A percentile compares a stretch with the other conserved stretches of the same genome.
Evolutionary conservation across 2,329 filamentous ascomycete species (phyloP).

Genomic region (Talaromyces islandicus): DNA sequence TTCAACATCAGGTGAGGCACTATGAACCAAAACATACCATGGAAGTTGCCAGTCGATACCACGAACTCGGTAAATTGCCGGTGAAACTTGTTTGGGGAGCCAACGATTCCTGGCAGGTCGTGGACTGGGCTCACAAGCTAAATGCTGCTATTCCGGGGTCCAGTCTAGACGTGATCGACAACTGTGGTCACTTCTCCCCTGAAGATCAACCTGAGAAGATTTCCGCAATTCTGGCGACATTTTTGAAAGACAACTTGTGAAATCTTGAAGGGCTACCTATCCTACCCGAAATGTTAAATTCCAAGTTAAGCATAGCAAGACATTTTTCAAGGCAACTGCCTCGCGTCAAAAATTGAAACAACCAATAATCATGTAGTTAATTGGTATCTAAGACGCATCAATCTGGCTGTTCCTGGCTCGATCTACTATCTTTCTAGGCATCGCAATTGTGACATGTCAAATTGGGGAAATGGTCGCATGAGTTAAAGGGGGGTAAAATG

Average conservation of each 20-base stretch:
- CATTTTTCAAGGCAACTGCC: not conserved
- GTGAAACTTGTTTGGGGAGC: slow-evolving; percentile 27
- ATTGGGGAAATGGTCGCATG: too few relatives aligned
- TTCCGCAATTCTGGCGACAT: not conserved
- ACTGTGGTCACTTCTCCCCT: slow-evolving; percentile 25
- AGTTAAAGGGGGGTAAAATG: too few relatives aligned
- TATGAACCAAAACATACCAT: slow-evolving; percentile 30
- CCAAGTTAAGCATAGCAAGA: not conserved
- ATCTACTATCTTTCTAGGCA: too few relatives aligned
- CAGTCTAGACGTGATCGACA: slow-evolving; percentile 19
- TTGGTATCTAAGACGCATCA: not conserved
- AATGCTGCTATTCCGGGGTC: slow-evolving; percentile 25
- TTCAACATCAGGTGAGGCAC: slow-evolving; percentile 28
- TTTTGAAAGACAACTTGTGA: not conserved
- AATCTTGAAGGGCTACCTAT: too few relatives aligned
- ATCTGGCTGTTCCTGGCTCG: too few relatives aligned
- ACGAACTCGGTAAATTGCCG: slow-evolving; percentile 18
- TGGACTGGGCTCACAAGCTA: slow-evolving; percentile 27
- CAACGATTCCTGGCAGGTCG: slow-evolving; percentile 26
- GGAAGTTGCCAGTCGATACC: slow-evolving; percentile 20
- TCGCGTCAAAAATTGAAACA: not conserved
- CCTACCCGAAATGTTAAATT: not conserved
- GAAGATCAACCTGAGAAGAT: slow-evolving; percentile 24
- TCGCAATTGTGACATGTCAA: too few relatives aligned
- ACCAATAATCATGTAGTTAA: not conserved